phyloP scores from a whole-genome alignment of 768 basidiomycete genomes.

The Dentipellis fragilis region DNA sequence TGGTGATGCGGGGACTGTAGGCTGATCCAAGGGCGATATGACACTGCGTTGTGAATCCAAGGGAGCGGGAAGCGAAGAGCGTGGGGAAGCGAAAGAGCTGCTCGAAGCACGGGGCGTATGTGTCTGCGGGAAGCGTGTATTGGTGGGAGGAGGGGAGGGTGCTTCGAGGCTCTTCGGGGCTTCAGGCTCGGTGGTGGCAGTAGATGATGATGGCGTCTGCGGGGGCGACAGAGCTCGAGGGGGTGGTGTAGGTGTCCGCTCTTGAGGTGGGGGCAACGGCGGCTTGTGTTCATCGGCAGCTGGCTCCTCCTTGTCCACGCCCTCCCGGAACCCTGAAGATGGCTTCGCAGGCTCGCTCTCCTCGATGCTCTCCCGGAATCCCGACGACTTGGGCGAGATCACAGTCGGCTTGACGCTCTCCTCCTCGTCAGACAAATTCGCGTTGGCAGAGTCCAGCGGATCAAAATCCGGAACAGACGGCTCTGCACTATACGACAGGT shows the following conservation, averaged over 20 bases:
- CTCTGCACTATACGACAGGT: not conserved
- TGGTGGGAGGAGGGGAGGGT: not conserved
- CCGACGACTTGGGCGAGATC: constrained; percentile 26
- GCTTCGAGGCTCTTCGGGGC: not conserved
- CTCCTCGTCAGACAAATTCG: constrained; percentile 7
- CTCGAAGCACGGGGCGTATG: constrained; percentile 9
- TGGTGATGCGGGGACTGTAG: constrained; percentile 15
- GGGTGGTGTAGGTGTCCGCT: not conserved
- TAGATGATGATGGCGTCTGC: constrained; percentile 16
- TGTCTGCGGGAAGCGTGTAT: constrained; percentile 1
- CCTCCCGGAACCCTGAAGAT: constrained; percentile 16
- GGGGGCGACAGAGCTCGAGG: constrained; percentile 7
- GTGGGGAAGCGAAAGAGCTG: not conserved
- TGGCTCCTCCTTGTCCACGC: constrained; percentile 13
- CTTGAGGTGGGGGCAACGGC: not conserved
- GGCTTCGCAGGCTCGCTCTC: constrained; percentile 1
- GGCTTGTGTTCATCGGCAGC: not conserved
- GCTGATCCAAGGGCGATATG: constrained; percentile 22
- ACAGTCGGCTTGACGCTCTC: constrained; percentile 10
- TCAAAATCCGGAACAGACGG: constrained; percentile 15
- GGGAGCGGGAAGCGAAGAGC: not conserved
- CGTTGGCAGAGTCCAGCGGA: constrained; percentile 33
- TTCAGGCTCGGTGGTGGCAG: not conserved
- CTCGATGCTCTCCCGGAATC: constrained; percentile 42
- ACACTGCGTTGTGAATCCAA: constrained; percentile 11